Percentiles rank a stretch among this genome's conserved stretches.
These are phyloP conservation scores for Curvularia hawaiiensis DNA, from an alignment of 2,329 filamentous ascomycete genomes.

Conservation along the genomic window DNA sequence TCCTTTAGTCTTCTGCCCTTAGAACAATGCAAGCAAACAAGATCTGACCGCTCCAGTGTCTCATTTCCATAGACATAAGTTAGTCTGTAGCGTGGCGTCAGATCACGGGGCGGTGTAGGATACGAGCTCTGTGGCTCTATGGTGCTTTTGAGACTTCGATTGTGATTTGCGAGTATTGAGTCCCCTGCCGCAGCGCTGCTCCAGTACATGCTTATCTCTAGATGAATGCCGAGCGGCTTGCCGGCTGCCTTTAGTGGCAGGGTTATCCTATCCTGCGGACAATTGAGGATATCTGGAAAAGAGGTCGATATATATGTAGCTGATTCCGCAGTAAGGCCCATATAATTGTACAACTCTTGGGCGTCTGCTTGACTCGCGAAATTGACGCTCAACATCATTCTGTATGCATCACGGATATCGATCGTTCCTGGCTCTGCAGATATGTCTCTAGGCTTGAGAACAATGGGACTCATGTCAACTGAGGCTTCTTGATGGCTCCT, in stretches of 20 bases:
- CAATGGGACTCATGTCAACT: conserved; percentile 19
- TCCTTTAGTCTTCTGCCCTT: conserved; percentile 8
- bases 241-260: conserved; percentile 18
- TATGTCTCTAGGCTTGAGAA: conserved; percentile 26
- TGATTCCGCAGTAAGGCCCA: conserved; percentile 19
- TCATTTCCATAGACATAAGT: conserved; percentile 23
- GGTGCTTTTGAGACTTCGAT: conserved; percentile 20
- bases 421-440: background rate
- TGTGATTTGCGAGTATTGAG: conserved; percentile 32
- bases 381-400: conserved; percentile 28
- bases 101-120: conserved; percentile 14
- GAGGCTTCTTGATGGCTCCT: conserved; percentile 1
- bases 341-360: conserved; percentile 29
- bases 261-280: conserved; percentile 16
- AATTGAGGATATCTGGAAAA: conserved; percentile 39
- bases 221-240: conserved; percentile 23
- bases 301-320: conserved; percentile 26
- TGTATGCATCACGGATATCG: conserved; percentile 6
- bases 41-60: conserved; percentile 10
- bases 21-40: conserved; percentile 29
- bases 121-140: conserved; percentile 7
- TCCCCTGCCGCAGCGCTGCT: conserved; percentile 6
- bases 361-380: conserved; percentile 26
- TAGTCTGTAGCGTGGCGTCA: conserved; percentile 21
- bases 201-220: conserved; percentile 35